Base-by-base conservation (phyloP, 2,329 filamentous ascomycete genomes). In the Hymenoscyphus repandus region DNA sequence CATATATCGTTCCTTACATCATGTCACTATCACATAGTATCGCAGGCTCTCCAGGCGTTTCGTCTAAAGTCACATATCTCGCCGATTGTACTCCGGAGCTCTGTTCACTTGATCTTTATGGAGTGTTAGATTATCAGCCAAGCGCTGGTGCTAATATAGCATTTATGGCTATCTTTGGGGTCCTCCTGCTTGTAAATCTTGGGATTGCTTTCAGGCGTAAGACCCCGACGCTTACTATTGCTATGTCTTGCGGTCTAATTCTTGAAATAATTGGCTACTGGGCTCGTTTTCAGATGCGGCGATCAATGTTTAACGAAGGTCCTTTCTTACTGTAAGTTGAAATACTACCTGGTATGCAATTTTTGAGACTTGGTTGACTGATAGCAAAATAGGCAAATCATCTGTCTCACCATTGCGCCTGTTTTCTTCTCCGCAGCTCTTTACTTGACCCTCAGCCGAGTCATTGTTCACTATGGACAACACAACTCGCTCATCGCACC, bases 391-490 rank as follows among this genome's bases (percentile, higher is more conserved):
- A 37, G 37, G 22, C 42, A 83, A 58, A 79, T 83, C 65, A 74
- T 83, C 27, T 77, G 73, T 5, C 69, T 83, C 11, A 64, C 60
- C 4, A 61, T 62, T n/a, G 57, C 51, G 6, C 57, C 56, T 12
- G 48, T 79, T 36, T 74, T 84, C 53, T 72, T 82, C 67, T 80
- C 79, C 69, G 77, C 79, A 57, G 74, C 75, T 63, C 74, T 84
- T 64, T 85, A 84, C 69, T 73, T 85, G 56, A 57, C 82, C 40
- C 68, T 67, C 3, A 78, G 78, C 39, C 75, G 80, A 46, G 69
- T 82, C 51, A 74, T 81, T 47, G 61, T 78, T n/a, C 69, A 70
- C 46, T 76, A 80, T 45, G 78, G 78, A 1, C 61, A 67, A 0
- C 63, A 73, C 44, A 66, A 72, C 54, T 76, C 74, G 12, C 66